phyloP scores from a whole-genome alignment of 257 asterid species.

The Echium plantagineum region DNA sequence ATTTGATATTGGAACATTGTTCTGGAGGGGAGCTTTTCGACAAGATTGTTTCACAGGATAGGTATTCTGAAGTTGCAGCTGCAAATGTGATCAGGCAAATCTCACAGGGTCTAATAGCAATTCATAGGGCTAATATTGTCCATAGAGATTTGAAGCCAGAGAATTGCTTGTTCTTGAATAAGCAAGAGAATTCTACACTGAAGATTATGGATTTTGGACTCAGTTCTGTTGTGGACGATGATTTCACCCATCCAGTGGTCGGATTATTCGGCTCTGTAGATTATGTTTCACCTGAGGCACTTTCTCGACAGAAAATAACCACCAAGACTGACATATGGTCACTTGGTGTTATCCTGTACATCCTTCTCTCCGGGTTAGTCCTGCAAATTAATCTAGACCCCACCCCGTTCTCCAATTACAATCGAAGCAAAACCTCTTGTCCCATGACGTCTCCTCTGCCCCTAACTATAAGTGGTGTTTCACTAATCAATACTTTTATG shows the following conservation, averaged over 20 bases:
- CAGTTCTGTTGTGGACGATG: conserved; percentile 53
- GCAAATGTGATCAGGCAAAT: conserved; percentile 65
- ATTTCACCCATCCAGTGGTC: conserved; percentile 63
- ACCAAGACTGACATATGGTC: conserved; percentile 73
- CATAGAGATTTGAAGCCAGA: conserved; percentile 88
- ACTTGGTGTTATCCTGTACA: conserved; percentile 79
- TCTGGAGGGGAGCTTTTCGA: conserved; percentile 79
- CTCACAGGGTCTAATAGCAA: conserved; percentile 47
- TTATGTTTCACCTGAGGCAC: conserved; percentile 83
- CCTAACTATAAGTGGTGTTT: neutral
- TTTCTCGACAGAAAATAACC: conserved; percentile 40
- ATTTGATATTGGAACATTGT: conserved; percentile 63
- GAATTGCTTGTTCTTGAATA: conserved; percentile 59
- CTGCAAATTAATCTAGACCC: no score
- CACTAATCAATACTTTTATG: neutral
- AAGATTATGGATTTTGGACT: conserved; percentile 88
- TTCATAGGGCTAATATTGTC: conserved; percentile 48
- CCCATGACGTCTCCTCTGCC: neutral
- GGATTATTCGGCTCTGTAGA: conserved; percentile 80
- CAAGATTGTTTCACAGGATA: conserved; percentile 53
- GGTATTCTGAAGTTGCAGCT: conserved; percentile 60
- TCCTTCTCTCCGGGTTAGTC: conserved; percentile 74
- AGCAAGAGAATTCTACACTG: conserved; percentile 46
- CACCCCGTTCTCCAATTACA: neutral
- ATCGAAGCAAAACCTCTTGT: neutral